Evolutionary conservation across 2,329 filamentous ascomycete genomes (phyloP).

Genomic region (Diplodia corticola): DNA sequence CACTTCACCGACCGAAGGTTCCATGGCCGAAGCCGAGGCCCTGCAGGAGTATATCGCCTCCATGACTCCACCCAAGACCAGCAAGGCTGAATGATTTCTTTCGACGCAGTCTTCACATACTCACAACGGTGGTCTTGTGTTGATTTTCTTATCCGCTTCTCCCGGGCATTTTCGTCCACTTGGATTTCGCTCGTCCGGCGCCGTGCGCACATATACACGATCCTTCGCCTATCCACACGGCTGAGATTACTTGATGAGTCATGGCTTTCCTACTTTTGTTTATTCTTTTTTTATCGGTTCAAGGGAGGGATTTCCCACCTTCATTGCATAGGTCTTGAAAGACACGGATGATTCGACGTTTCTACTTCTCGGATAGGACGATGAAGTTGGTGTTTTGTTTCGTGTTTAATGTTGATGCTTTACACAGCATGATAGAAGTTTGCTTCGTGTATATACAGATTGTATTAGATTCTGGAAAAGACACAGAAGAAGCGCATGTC

Average conservation of each 20-base stretch:
- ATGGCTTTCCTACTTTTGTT: background rate
- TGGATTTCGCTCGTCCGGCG: background rate
- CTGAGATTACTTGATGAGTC: constrained; percentile 1
- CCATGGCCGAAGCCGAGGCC: constrained; percentile 18
- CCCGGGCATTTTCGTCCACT: background rate
- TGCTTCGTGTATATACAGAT: constrained; percentile 8
- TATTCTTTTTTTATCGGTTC: background rate
- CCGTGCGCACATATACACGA: background rate
- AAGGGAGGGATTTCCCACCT: background rate
- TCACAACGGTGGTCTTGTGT: background rate
- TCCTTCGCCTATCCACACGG: background rate
- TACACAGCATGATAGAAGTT: background rate
- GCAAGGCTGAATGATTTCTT: constrained; percentile 5
- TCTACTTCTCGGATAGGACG: background rate
- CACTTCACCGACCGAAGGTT: constrained; percentile 12
- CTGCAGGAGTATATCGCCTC: constrained; percentile 13
- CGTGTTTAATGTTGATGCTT: constrained; percentile 4
- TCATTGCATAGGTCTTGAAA: background rate
- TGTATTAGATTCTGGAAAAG: background rate
- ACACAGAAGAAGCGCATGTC: background rate
- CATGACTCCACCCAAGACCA: background rate
- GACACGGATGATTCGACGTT: background rate
- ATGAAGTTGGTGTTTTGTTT: background rate
- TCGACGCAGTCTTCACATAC: background rate
- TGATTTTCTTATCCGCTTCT: background rate